Base-by-base conservation (phyloP, 257 asterid species). In the Gentiana straminea region DNA sequence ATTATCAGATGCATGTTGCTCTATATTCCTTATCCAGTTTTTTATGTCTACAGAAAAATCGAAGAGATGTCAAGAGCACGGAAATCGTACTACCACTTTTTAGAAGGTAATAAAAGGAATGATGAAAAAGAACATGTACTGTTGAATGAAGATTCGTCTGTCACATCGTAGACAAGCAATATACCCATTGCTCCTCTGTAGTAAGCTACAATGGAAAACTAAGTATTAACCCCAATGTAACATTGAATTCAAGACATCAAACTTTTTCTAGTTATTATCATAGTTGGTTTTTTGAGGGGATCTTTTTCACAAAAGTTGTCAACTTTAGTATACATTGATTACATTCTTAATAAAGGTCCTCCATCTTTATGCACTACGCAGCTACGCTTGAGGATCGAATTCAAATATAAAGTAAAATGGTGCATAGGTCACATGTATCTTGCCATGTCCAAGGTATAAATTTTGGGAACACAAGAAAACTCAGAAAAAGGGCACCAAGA, bases 131-230 rank as follows among this genome's bases (percentile, higher is more conserved):
- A 6, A 49, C 15, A 56, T 9, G 39, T 64, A 64, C 69, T 64
- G 49, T 55, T 32, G 57, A 64, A 64, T 5, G 69, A 64, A 11
- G 69, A 64, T 56, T 64, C 69, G 34, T 64, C 62, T 1, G 68
- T 49, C 15, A 64, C 68, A 48, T 64, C 68, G 11, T 64, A 55
- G 49, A 64, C 69, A 43, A 64, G 62, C 69, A 64, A 64, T 49
- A 57, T 64, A 12, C 69, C 63, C 69, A 56, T 64, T 55, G 69
- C 69, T 64, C 69, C 69, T 58, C 69, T 64, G 37, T 56, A 64
- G 50, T 64, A 64, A 41, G 69, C 69, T 64, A 50, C 63, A 56
- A 32, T 35, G 33, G 11, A 5, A 48, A 10, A 33, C 52, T 15
- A 38, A 57, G 11, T 7, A 7, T 57, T 32, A 33, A 54, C 8